These are phyloP conservation scores for Pythium biforme DNA, from an alignment of 352 stramenopile genomes.

Conservation along the genomic window DNA sequence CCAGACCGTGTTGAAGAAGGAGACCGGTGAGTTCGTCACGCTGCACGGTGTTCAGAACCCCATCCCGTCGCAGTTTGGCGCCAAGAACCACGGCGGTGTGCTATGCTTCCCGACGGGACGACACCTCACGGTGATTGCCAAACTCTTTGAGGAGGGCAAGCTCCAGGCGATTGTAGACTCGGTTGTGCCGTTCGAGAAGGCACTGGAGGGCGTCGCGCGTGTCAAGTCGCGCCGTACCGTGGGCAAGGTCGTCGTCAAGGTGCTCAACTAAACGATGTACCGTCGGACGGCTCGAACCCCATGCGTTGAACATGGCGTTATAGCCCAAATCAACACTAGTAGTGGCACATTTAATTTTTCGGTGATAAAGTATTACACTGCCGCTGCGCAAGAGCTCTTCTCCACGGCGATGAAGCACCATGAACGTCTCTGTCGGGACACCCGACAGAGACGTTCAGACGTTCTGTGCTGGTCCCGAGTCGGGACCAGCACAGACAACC, in stretches of 20 bases:
- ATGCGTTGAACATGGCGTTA: too few relatives aligned
- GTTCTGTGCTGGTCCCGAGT: too few relatives aligned
- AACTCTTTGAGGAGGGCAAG: conserved; percentile 37
- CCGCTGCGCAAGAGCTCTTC: too few relatives aligned
- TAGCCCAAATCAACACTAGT: too few relatives aligned
- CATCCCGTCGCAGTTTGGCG: conserved; percentile 57
- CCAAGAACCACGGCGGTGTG: conserved; percentile 24
- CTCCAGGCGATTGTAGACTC: conserved; percentile 35
- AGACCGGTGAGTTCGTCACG: conserved; percentile 36
- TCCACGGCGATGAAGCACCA: too few relatives aligned
- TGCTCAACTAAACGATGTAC: conserved; percentile 1
- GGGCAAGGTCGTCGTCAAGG: conserved; percentile 24
- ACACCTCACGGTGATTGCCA: conserved; percentile 36
- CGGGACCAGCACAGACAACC: too few relatives aligned
- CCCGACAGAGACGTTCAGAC: too few relatives aligned
- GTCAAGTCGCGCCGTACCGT: conserved; percentile 42
- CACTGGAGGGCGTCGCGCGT: conserved; percentile 38
- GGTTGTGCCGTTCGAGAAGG: conserved; percentile 46
- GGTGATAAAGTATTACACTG: too few relatives aligned
- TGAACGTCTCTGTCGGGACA: too few relatives aligned
- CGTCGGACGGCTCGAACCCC: neutral
- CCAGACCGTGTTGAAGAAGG: conserved; percentile 37
- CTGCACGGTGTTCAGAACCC: conserved; percentile 29
- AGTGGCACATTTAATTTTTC: too few relatives aligned
- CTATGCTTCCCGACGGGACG: conserved; percentile 14